These are phyloP conservation scores for Gliomastix tumulicola DNA, from an alignment of 2,329 filamentous ascomycete species.

Conservation along the genomic window DNA sequence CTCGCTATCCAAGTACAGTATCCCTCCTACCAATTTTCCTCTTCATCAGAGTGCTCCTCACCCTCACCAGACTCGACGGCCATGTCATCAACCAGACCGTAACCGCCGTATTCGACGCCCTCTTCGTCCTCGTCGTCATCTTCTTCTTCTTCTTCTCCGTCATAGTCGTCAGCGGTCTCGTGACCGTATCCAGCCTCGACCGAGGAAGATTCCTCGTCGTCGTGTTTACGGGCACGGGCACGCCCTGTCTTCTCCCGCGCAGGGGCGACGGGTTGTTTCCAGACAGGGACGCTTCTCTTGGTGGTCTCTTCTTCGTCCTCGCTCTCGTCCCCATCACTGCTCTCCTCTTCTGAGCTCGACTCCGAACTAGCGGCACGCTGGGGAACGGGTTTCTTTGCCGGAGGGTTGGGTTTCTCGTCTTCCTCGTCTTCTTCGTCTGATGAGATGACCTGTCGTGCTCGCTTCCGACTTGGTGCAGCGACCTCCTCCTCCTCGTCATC, in stretches of 20 bases:
- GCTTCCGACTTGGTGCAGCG: neutral
- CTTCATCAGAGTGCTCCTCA: too few relatives aligned
- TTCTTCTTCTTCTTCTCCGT: neutral
- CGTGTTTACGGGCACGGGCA: too few relatives aligned
- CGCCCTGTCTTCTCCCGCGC: too few relatives aligned
- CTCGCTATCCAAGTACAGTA: too few relatives aligned
- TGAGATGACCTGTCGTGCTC: neutral
- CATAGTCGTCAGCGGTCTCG: constrained; percentile 1
- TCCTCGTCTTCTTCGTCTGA: constrained; percentile 3
- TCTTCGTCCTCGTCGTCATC: neutral
- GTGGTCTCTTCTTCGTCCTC: constrained; percentile 1
- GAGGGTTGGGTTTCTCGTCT: neutral
- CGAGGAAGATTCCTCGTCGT: neutral
- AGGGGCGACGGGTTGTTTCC: too few relatives aligned
- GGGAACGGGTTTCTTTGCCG: too few relatives aligned
- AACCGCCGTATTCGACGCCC: neutral
- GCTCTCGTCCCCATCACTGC: constrained; percentile 3
- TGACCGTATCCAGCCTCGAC: too few relatives aligned
- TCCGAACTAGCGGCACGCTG: too few relatives aligned
- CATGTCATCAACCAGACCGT: constrained; percentile 1
- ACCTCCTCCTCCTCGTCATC: constrained; percentile 4
- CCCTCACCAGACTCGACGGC: too few relatives aligned
- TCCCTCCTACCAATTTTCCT: too few relatives aligned
- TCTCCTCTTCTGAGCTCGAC: neutral
- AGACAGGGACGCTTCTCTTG: neutral